Base-by-base conservation (phyloP, 768 basidiomycete genomes). In the Hygrophorus pudorinus region DNA sequence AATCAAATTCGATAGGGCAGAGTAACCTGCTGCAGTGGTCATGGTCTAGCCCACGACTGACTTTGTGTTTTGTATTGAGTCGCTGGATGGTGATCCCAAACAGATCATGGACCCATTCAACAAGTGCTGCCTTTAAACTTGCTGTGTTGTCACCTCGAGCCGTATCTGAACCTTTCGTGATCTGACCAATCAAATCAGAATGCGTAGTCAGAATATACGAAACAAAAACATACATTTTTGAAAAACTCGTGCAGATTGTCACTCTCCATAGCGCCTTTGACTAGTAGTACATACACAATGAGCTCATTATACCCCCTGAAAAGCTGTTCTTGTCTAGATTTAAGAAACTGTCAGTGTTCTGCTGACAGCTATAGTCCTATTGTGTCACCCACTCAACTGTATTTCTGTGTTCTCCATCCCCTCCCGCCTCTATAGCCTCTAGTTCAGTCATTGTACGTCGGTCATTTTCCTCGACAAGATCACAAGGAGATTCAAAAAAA, bases 1-100 rank as follows among this genome's bases (percentile, higher is more conserved):
- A 56, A 18, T 51, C 38, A 37, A 24, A 48, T 38, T 53, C 51
- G 29, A 46, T 42, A 3, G 55, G 51, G 38, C 53, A 56, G 5
- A 56, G 46, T 17, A 54, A 42, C 21, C 29, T 7, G 9, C 53
- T 53, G 13, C 41, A 47, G 12, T 46, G 32, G 20, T 54, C 46
- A 30, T 54, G 47, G 28, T 49, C 43, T 27, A 56, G 33, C 5
- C 55, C 55, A 30, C 53, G 51, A 21, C 45, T 44, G 14, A 38
- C 47, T 18, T 45, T 45, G 20, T 32, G 2, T 11, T 48, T 17
- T n/a, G 18, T 31, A 16, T 16, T 24, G 36, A 39, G 47, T n/a
- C 8, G 43, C 4, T 6, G 32, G 2, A 4, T 20, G 3, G 38
- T 28, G 4, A 30, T 20, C 12, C 40, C 30, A 29, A 40, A 44